Base-by-base conservation (phyloP, 2,329 filamentous ascomycete genomes). In the Trichoderma breve region DNA sequence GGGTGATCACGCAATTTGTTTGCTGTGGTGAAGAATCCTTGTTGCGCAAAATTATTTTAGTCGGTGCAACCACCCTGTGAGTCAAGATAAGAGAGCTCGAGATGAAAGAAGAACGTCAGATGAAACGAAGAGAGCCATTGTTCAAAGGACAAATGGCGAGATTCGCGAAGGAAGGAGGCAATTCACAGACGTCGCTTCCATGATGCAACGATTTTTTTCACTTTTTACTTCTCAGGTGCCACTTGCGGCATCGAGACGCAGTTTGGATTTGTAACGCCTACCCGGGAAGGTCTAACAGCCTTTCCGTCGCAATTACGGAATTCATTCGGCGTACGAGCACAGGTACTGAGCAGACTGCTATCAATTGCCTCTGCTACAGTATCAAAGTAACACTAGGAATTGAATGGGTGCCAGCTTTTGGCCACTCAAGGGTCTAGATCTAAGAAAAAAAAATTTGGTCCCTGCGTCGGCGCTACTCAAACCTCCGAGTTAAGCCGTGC, bases 381-480 rank as follows among this genome's bases (percentile, higher is more conserved):
- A 32, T 60, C 64, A 18, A 36, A 28, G 63, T 66, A 51, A n/a
- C 55, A 32, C 26, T 58, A 30, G 55, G 55, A 58, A 32, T 32
- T 39, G 6, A 7, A 36, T 61, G 24, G 58, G 58, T n/a, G 30
- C 28, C 28, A n/a, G 28, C 55, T 60, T 68, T 21, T 43, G 36
- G 65, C 65, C 65, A 64, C 53, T 28, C 24, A 60, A 60, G 55
- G 53, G 65, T 55, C 53, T 68, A 28, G 66, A 69, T 69, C 66
- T 69, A 15, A 6, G n/a, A 43, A 26, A 63, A 24, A 62, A 18
- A n/a, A 28, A 39, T 26, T 30, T 68, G 66, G 66, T 18, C 66
- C 66, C 66, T 69, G 66, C 66, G 15, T 69, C 66, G 66, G 66
- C 55, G 66, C 66, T 61, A 60, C 66, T 47, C 36, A 69, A 69